phyloP scores from a whole-genome alignment of 192 early-diverging fungal genomes.

The Coemansia asiatica region DNA sequence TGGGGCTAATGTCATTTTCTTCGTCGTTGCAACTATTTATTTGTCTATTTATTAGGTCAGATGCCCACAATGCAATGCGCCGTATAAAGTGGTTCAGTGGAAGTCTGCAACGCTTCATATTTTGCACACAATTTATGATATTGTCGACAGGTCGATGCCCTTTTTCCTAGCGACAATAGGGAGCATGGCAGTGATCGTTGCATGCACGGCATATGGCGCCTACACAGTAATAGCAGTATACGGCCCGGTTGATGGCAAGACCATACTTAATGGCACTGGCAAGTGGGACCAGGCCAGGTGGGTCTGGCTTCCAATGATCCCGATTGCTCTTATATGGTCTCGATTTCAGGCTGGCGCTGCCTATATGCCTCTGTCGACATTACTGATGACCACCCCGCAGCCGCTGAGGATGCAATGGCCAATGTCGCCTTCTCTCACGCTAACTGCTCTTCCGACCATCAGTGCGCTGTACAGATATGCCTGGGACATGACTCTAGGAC shows the following conservation, averaged over 20 bases:
- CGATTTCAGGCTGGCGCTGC: constrained; percentile 59
- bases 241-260: constrained; percentile 63
- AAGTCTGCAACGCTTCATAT: constrained; percentile 55
- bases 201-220: constrained; percentile 69
- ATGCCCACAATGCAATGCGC: constrained; percentile 70
- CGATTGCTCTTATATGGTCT: constrained; percentile 63
- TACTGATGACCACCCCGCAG: constrained; percentile 59
- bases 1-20: too few species aligned
- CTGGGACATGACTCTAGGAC: constrained; percentile 58
- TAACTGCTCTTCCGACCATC: constrained; percentile 64
- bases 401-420: constrained; percentile 62
- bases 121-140: constrained; percentile 55
- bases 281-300: constrained; percentile 65
- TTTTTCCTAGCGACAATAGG: constrained; percentile 63
- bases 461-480: constrained; percentile 60
- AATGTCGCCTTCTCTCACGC: constrained; percentile 60
- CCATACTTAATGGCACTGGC: constrained; percentile 57
- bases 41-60: constrained; percentile 58
- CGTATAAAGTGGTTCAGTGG: constrained; percentile 62
- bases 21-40: too few species aligned
- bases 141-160: constrained; percentile 62
- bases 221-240: constrained; percentile 67
- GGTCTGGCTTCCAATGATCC: constrained; percentile 62
- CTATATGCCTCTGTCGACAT: constrained; percentile 64
- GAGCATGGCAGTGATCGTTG: constrained; percentile 62